Percentiles rank a stretch among this genome's conserved stretches.
phyloP scores from a whole-genome alignment of 2,329 filamentous ascomycete species.

The Phoma sp. region DNA sequence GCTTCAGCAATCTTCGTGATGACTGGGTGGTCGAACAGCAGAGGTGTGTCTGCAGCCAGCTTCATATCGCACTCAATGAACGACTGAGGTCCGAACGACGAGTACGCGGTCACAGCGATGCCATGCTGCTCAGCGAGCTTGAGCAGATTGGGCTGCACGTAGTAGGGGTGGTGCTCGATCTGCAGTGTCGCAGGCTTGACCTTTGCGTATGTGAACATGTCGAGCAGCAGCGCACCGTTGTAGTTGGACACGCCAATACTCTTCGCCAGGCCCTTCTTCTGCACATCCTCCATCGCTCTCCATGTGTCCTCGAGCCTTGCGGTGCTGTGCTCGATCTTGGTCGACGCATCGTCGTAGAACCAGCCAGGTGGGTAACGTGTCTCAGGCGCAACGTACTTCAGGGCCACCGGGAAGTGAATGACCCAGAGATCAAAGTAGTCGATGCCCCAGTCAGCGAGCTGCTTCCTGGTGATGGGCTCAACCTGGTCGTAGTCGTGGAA shows the following conservation, averaged over 20 bases:
- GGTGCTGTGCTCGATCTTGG: slow-evolving; percentile 44
- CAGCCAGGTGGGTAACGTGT: slow-evolving; percentile 47
- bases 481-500: slow-evolving; percentile 85
- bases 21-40: slow-evolving; percentile 55
- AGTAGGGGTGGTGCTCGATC: slow-evolving; percentile 50
- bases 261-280: slow-evolving; percentile 55
- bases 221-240: slow-evolving; percentile 54
- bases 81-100: slow-evolving; percentile 55
- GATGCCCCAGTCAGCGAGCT: slow-evolving; percentile 56
- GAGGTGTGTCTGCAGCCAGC: slow-evolving; percentile 29
- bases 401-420: slow-evolving; percentile 70
- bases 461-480: slow-evolving; percentile 73
- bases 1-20: slow-evolving; percentile 71
- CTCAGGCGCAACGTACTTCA: slow-evolving; percentile 61
- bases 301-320: slow-evolving; percentile 46
- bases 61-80: slow-evolving; percentile 33
- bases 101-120: slow-evolving; percentile 47
- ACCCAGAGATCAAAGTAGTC: slow-evolving; percentile 59
- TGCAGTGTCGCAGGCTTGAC: slow-evolving; percentile 46
- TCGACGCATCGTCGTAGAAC: slow-evolving; percentile 42
- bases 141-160: slow-evolving; percentile 42
- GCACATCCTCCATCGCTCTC: slow-evolving; percentile 51
- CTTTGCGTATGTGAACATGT: slow-evolving; percentile 60
- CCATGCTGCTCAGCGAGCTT: slow-evolving; percentile 42
- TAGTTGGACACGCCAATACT: slow-evolving; percentile 49